Evolutionary conservation across 1,284 basidiomycete genomes (phyloP).

Genomic region (Retiboletus fuscus): DNA sequence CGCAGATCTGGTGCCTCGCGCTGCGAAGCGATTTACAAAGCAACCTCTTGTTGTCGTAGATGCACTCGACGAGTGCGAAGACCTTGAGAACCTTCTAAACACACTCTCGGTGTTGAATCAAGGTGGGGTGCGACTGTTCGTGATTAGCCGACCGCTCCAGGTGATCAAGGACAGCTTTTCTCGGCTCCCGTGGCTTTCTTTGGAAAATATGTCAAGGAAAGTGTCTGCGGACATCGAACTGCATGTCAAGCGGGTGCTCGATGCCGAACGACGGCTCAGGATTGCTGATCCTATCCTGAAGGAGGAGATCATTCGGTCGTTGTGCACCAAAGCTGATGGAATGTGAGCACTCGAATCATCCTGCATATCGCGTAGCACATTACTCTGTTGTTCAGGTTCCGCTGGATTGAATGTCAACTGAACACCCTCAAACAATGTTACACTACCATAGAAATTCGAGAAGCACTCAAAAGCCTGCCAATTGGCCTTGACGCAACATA

Average conservation of each 20-base stretch:
- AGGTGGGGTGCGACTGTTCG: background rate
- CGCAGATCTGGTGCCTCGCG: background rate
- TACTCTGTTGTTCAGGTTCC: background rate
- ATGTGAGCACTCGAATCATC: background rate
- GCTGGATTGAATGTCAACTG: too few species aligned
- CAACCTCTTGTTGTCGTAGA: background rate
- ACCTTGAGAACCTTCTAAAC: background rate
- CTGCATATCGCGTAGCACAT: background rate
- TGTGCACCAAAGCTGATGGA: too few species aligned
- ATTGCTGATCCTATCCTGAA: background rate
- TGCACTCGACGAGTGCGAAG: constrained; percentile 1
- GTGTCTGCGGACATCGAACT: background rate
- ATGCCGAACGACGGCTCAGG: background rate
- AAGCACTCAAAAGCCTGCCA: background rate
- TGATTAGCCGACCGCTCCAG: background rate
- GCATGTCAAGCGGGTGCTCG: background rate
- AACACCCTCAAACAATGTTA: background rate
- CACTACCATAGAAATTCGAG: background rate
- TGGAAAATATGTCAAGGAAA: background rate
- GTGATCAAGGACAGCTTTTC: background rate
- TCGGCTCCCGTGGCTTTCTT: background rate
- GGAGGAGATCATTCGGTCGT: background rate
- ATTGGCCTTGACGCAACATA: background rate
- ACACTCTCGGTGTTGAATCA: background rate
- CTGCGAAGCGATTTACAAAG: background rate